Percentiles rank a stretch among this genome's conserved stretches.
phyloP scores from a whole-genome alignment of 495 filamentous ascomycete genomes.

The Corynascus novoguineensis region DNA sequence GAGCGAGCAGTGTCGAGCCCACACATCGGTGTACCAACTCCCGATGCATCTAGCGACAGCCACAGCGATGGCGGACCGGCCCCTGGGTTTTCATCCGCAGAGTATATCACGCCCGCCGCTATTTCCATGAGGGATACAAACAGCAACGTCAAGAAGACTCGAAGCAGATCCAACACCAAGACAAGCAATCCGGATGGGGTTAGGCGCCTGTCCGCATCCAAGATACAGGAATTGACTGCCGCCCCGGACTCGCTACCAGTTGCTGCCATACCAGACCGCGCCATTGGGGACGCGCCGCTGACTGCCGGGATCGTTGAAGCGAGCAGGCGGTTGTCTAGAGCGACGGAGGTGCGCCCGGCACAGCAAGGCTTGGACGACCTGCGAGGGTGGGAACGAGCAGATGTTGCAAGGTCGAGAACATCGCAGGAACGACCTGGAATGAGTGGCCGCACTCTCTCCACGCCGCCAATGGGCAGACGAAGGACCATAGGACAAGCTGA shows the following conservation, averaged over 20 bases:
- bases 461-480: conserved; percentile 39
- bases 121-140: not conserved
- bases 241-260: conserved; percentile 49
- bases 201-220: conserved; percentile 51
- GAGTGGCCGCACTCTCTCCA: conserved; percentile 38
- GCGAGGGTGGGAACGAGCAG: not conserved
- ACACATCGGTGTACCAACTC: conserved; percentile 26
- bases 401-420: not conserved
- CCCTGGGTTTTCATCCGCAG: not conserved
- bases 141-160: conserved; percentile 15
- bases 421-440: conserved; percentile 16
- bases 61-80: conserved; percentile 24
- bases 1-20: conserved; percentile 17
- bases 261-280: conserved; percentile 27
- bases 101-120: not conserved
- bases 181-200: conserved; percentile 37
- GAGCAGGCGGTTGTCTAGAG: conserved; percentile 21
- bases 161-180: conserved; percentile 33
- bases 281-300: conserved; percentile 26
- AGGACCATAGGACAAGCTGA: conserved; percentile 26
- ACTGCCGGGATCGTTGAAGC: conserved; percentile 35
- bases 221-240: conserved; percentile 50
- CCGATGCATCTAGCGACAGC: conserved; percentile 31
- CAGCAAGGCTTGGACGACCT: not conserved
- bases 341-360: conserved; percentile 25